These are phyloP conservation scores for Xerocomus brunneocitrinus DNA, from an alignment of 768 basidiomycete genomes.

Conservation along the genomic window DNA sequence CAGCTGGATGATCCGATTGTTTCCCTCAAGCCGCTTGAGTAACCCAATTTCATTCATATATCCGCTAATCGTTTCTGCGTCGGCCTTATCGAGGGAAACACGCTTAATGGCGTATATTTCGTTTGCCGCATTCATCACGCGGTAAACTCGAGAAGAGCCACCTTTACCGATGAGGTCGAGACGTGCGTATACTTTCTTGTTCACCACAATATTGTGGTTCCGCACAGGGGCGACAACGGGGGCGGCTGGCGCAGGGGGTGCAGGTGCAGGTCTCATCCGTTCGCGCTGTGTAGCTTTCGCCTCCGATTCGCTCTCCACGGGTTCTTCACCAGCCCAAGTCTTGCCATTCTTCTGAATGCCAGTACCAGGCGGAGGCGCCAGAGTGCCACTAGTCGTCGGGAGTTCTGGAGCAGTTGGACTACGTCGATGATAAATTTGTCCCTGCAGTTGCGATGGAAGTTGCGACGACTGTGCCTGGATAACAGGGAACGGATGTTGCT, in stretches of 20 bases:
- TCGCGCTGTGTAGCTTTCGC: conserved; percentile 25
- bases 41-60: conserved; percentile 97
- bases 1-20: conserved; percentile 85
- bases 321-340: conserved; percentile 48
- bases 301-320: conserved; percentile 34
- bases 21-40: conserved; percentile 90
- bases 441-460: conserved; percentile 17
- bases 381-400: conserved; percentile 38
- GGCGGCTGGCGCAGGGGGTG: conserved; percentile 28
- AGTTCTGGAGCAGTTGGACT: conserved; percentile 69
- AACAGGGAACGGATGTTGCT: conserved; percentile 26
- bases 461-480: conserved; percentile 24
- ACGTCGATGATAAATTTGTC: conserved; percentile 48
- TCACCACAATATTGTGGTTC: conserved; percentile 42
- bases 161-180: conserved; percentile 90
- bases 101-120: conserved; percentile 90
- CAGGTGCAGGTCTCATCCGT: conserved; percentile 31
- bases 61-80: conserved; percentile 81
- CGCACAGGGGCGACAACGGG: conserved; percentile 29
- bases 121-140: conserved; percentile 72
- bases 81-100: conserved; percentile 85
- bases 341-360: conserved; percentile 30
- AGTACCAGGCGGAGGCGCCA: conserved; percentile 14
- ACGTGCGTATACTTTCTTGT: conserved; percentile 78
- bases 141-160: conserved; percentile 93